Percentiles rank a stretch among this genome's conserved stretches.
These are phyloP conservation scores for Xylaria polymorpha DNA, from an alignment of 2,329 filamentous ascomycete genomes.

Conservation along the genomic window DNA sequence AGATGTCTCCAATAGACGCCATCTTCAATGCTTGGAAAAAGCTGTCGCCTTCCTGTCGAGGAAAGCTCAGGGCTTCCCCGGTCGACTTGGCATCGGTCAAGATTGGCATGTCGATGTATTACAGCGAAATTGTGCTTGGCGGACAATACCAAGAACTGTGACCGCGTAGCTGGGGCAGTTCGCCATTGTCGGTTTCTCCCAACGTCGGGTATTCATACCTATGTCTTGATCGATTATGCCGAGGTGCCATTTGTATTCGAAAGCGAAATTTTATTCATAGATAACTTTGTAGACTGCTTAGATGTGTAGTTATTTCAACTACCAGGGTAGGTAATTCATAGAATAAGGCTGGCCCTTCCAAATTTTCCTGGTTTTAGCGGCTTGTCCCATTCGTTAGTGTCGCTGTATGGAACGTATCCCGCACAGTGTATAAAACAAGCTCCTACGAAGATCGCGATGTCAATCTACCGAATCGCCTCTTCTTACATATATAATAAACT, in stretches of 20 bases:
- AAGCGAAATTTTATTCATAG: not conserved
- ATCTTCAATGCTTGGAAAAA: constrained; percentile 18
- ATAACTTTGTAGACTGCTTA: not conserved
- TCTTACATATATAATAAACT: too few species aligned
- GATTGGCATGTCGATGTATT: constrained; percentile 28
- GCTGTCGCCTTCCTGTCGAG: constrained; percentile 33
- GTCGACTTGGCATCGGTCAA: constrained; percentile 36
- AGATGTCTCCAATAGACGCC: constrained; percentile 17
- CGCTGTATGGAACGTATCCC: too few species aligned
- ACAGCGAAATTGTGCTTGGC: constrained; percentile 27
- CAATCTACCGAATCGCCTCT: too few species aligned
- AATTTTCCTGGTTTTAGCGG: too few species aligned
- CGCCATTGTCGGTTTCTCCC: not conserved
- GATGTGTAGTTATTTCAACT: not conserved
- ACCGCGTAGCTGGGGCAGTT: constrained; percentile 4
- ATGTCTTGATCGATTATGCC: too few species aligned
- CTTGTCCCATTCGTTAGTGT: constrained; percentile 14
- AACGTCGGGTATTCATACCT: not conserved
- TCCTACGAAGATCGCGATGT: too few species aligned
- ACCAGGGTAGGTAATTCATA: too few species aligned
- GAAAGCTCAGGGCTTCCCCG: constrained; percentile 27
- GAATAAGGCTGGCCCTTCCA: too few species aligned
- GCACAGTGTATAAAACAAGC: too few species aligned
- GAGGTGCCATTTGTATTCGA: not conserved
- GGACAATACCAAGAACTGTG: constrained; percentile 20